Evolutionary conservation across 352 stramenopile genomes (phyloP).

Genomic region (Phytophthora lateralis): DNA sequence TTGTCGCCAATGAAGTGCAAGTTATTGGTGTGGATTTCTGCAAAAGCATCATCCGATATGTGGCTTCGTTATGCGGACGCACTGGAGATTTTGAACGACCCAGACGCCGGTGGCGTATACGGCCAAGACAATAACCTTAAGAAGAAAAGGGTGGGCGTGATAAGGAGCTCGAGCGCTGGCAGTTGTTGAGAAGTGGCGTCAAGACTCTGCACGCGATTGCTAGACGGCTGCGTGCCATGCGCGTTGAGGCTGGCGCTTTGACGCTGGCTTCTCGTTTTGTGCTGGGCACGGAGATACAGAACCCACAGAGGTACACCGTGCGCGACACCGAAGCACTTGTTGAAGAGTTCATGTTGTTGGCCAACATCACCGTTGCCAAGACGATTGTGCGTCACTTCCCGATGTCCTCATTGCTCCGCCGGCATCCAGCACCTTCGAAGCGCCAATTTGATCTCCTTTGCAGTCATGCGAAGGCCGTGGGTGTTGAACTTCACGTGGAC

Average conservation of each 20-base stretch:
- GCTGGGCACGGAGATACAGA: too few species aligned
- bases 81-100: conserved; percentile 94
- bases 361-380: conserved; percentile 99
- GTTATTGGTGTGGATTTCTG: conserved; percentile 97
- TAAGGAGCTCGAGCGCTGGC: conserved; percentile 27
- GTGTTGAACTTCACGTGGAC: conserved; percentile 80
- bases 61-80: conserved; percentile 96
- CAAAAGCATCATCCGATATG: conserved; percentile 98
- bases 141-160: conserved; percentile 47
- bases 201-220: conserved; percentile 94
- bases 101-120: conserved; percentile 53
- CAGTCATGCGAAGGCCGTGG: conserved; percentile 79
- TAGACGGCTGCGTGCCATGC: conserved; percentile 89
- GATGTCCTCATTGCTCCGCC: conserved; percentile 94
- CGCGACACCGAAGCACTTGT: conserved; percentile 92
- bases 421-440: conserved; percentile 94
- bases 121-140: conserved; percentile 31
- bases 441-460: conserved; percentile 93
- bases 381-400: conserved; percentile 94
- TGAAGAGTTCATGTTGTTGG: conserved; percentile 99
- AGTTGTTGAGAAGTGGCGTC: conserved; percentile 78
- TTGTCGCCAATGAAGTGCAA: conserved; percentile 77
- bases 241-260: conserved; percentile 94
- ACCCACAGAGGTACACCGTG: too few species aligned
- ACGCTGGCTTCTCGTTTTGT: too few species aligned